Base-by-base conservation (phyloP, 768 basidiomycete species). In the Hypholoma sublateritium region DNA sequence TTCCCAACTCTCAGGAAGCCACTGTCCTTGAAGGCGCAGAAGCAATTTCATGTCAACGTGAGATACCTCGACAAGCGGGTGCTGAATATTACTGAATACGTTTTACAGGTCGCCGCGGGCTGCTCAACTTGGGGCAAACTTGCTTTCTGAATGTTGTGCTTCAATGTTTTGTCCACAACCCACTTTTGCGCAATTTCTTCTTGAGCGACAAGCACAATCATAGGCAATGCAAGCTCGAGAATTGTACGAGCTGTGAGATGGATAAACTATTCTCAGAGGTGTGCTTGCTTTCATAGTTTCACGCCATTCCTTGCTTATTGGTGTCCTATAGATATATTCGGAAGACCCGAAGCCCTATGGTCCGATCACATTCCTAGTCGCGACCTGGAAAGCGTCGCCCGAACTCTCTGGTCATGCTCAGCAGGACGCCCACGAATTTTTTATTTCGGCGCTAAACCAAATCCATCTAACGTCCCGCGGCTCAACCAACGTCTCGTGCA, bases 91-190 rank as follows among this genome's bases (percentile, higher is more conserved):
- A 32, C 21, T 22, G n/a, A 41, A 41, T 21, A 36, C 34, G 9
- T 43, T 22, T 35, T 53, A 14, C 39, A 92, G 92, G 87, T 50
- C 85, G 91, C n/a, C 80, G 91, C 56, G 93, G 94, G 0, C 77
- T 96, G 3, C 74, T 93, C 42, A 95, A 96, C 70, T 83, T 96
- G 0, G 93, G 93, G 1, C 88, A 94, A 69, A 98, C 95, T 0
- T 98, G 96, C 67, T 98, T 94, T 74, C 80, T 98, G 63, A 96
- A 93, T 61, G 93, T 89, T 50, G 86, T 97, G 19, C 80, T 98
- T 11, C 96, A 98, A 70, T 85, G 84, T 12, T 87, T 98, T 64
- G 77, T 91, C 7, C 89, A 93, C 71, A 98, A 97, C 63, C 95
- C 96, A 0, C 77, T 96, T 4, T 75, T 98, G 4, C 84, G 93